Conservation (phyloP, 768 basidiomycete species). For the Tephrocybe rancida region DNA sequence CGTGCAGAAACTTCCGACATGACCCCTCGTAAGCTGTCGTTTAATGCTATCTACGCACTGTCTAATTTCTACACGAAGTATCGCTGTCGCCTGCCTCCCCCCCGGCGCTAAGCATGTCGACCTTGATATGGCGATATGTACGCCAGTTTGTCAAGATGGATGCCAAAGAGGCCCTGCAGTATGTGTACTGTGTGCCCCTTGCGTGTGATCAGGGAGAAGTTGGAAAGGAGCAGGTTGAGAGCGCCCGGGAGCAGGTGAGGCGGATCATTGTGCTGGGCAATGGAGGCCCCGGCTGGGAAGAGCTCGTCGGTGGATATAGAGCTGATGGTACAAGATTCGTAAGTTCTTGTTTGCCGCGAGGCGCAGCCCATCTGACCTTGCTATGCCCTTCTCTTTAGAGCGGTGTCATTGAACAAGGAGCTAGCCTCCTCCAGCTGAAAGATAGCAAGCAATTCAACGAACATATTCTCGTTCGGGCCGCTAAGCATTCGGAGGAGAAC, state of each 20-base stretch:
- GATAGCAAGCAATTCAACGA: constrained; percentile 73
- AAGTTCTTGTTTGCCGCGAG: constrained; percentile 31
- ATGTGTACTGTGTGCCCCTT: constrained; percentile 86
- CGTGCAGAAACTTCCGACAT: constrained; percentile 83
- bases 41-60: not conserved
- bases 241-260: constrained; percentile 77
- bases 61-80: constrained; percentile 41
- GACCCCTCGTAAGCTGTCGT: constrained; percentile 60
- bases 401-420: constrained; percentile 86
- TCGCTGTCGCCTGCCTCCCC: constrained; percentile 67
- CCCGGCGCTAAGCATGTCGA: constrained; percentile 79
- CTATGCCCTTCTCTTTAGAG: constrained; percentile 45
- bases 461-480: constrained; percentile 82
- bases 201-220: constrained; percentile 68
- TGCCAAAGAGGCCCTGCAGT: constrained; percentile 92
- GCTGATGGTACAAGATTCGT: constrained; percentile 90
- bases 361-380: no score
- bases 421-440: constrained; percentile 72
- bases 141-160: constrained; percentile 92
- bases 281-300: constrained; percentile 84
- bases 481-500: constrained; percentile 79
- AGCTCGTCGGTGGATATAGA: constrained; percentile 91
- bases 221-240: constrained; percentile 85
- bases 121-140: constrained; percentile 90
- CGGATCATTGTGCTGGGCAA: constrained; percentile 81